These are phyloP conservation scores for Mycena metata DNA, from an alignment of 768 basidiomycete genomes.

Conservation along the genomic window DNA sequence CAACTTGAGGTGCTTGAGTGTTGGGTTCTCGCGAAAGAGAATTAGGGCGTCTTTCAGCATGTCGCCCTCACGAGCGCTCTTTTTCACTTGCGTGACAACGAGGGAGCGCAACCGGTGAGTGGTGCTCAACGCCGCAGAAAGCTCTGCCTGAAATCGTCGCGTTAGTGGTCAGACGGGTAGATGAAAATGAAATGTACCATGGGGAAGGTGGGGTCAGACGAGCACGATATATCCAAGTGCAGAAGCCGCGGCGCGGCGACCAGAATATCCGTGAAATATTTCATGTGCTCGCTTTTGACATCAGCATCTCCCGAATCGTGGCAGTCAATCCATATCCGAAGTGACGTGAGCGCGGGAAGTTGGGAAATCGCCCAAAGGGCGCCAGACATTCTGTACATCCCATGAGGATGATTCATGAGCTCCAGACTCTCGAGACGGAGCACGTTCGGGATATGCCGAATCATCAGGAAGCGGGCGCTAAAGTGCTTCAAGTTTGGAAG, in stretches of 20 bases:
- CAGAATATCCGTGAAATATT: constrained; percentile 35
- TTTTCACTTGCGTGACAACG: constrained; percentile 35
- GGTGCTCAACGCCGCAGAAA: constrained; percentile 26
- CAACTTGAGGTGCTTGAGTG: constrained; percentile 24
- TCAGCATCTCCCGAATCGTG: constrained; percentile 37
- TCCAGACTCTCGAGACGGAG: constrained; percentile 35
- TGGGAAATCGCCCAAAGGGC: constrained; percentile 37
- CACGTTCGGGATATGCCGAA: constrained; percentile 33
- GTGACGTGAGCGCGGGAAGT: constrained; percentile 32
- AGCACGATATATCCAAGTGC: constrained; percentile 35
- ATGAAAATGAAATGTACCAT: constrained; percentile 12
- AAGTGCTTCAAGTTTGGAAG: constrained; percentile 35
- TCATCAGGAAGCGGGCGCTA: constrained; percentile 31
- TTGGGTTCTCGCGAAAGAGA: constrained; percentile 32
- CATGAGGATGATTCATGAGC: constrained; percentile 36
- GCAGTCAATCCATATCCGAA: constrained; percentile 39
- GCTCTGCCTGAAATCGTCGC: constrained; percentile 18
- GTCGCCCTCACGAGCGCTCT: constrained; percentile 27
- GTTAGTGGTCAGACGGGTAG: background rate
- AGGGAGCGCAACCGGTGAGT: constrained; percentile 32
- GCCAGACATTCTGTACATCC: constrained; percentile 34
- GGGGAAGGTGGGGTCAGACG: constrained; percentile 35
- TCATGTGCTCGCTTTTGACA: constrained; percentile 35
- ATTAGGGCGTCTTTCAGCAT: constrained; percentile 33
- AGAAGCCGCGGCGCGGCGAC: constrained; percentile 26